Base-by-base conservation (phyloP, 768 basidiomycete species). In the Phanerochaete carnosa region DNA sequence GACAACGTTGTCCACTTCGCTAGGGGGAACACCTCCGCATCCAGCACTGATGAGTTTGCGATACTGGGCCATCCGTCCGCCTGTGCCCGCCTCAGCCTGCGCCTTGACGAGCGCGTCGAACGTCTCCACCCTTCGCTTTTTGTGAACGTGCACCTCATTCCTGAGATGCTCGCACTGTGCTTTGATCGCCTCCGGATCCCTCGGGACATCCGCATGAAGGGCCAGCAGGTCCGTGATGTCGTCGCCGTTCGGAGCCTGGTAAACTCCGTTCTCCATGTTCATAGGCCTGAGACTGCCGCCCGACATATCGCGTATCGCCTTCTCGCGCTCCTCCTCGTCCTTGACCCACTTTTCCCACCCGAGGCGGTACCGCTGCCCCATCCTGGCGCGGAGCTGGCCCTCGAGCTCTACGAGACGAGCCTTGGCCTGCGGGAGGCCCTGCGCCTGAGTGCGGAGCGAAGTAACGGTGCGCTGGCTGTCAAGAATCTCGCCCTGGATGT, bases 271-370 rank as follows among this genome's bases (percentile, higher is more conserved):
- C 35, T 76, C 74, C 47, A 75, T 74, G 19, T 79, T 81, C 50
- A 80, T 73, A 13, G 58, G 64, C 8, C 74, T 73, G 57, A 87
- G 73, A 53, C 83, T 77, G 5, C 89, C 90, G 54, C 81, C 80
- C 0, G 84, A 81, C 1, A 78, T 83, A 43, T 84, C 84, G 51
- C 88, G 82, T 64, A 92, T 85, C 1, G 73, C 72, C 62, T 78
- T 83, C 75, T 96, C 94, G 28, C 95, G 81, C 33, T 76, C 77
- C 69, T 92, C 89, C 75, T 98, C 92, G 59, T 90, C 89, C 65
- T 87, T 87, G 23, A 91, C 75, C 95, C 96, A 98, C 66, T 90
- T 92, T 71, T 96, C 93, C 88, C 90, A 98, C 2, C 95, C 96
- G 26, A 89, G 69, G 53, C 91, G 82, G 75, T 93, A 94, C 64